Base-by-base conservation (phyloP, 768 basidiomycete species). In the Rubroboletus satanas region DNA sequence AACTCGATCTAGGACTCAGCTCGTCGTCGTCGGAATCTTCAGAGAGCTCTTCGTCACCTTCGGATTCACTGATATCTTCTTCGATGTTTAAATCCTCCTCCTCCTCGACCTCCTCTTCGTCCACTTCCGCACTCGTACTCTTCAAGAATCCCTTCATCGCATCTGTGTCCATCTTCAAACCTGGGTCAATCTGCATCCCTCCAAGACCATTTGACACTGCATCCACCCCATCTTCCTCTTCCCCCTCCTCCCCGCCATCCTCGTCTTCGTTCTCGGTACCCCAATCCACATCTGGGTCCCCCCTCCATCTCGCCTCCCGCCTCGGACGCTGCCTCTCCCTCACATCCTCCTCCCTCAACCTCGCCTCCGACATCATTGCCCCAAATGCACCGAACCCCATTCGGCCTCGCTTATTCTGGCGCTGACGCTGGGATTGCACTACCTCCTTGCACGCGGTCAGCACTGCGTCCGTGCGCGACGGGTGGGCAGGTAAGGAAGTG, bases 121-220 rank as follows among this genome's bases (percentile, higher is more conserved):
- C 65, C 6, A 21, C 83, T 18, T 75, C 67, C 8, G 58, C 75
- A 54, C 79, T 69, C 75, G 81, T 77, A 6, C 84, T 77, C 47
- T 73, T 63, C 39, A 80, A 72, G 55, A 88, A 88, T 14, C 70
- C 64, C 55, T 69, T 66, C 84, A 88, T 80, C 21, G 80, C 81
- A 3, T 68, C 65, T 42, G 74, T 38, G 59, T 78, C 74, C 10
- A 77, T 38, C 9, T 76, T 76, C 39, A 84, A 48, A 23, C 88
- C 86, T 0, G 74, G 71, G 56, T 90, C 88, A n/a, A 90, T 66
- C 2, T 81, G 78, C 88, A 90, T 90, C 21, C 76, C 85, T 49
- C 73, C 75, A 4, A 69, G 66, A 23, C 49, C 64, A 21, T 56
- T 60, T 44, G 70, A 72, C 41, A 72, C 48, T 37, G 65, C 60